Base-by-base conservation (phyloP, 2,329 filamentous ascomycete species). In the Graphiopsis chlorocephala region DNA sequence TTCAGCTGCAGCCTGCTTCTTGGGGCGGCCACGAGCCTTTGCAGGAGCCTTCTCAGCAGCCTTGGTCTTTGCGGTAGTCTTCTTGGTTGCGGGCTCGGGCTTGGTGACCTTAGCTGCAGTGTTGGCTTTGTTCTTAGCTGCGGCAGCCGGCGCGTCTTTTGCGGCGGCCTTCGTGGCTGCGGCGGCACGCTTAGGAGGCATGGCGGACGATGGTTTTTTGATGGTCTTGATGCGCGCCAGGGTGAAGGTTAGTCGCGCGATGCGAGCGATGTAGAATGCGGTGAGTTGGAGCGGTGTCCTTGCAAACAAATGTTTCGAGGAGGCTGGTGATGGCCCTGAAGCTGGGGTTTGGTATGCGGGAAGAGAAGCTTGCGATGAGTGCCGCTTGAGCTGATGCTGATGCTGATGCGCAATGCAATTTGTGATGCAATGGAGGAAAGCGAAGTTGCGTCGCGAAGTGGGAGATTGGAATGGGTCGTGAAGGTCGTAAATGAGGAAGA, bases 51-150 rank as follows among this genome's bases (percentile, higher is more conserved):
- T 73, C 17, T 71, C 53, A 64, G 71, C 69, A 45, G 70, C 55
- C 61, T 73, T 74, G 31, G 28, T 26, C 47, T 62, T 62, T 20
- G 60, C 35, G n/a, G 75, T 71, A 66, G 75, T 71, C 69, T 72
- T 78, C 65, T 73, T 73, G 25, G 68, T 61, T 7, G 69, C 57
- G 28, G 70, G 42, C 45, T 35, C 71, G 14, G 65, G 72, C 64
- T 68, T 67, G 5, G 68, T 68, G 47, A 67, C 66, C 63, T 70
- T 69, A 15, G 68, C 68, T 48, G 67, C 67, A 42, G 71, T 64
- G 66, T 71, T 72, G 57, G 68, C 68, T 53, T 64, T 64, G 61
- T 64, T 64, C 31, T 71, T 72, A 26, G 68, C 68, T 10, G 66
- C 61, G n/a, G 64, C 45, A 45, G 66, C 67, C 23, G 67, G 55